Conservation (phyloP, 768 basidiomycete genomes). For the Rhodotorula kratochvilovae region DNA sequence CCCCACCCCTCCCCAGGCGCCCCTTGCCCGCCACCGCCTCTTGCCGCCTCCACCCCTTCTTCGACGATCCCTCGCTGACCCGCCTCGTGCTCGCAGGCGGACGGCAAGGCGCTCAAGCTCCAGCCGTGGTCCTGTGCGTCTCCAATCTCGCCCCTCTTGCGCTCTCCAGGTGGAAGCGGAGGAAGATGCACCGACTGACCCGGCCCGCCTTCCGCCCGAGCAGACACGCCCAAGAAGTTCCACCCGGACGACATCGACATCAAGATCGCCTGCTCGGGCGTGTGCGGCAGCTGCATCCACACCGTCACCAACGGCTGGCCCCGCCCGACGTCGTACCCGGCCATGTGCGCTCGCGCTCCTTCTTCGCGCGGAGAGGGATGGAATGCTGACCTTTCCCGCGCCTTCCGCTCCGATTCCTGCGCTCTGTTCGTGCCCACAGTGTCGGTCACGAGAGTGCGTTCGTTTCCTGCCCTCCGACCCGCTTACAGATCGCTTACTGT, state of each 20-base stretch:
- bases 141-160: background rate
- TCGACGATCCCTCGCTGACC: background rate
- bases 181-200: background rate
- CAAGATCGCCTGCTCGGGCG: slow-evolving; percentile 11
- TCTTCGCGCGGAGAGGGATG: background rate
- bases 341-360: background rate
- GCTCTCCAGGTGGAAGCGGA: too few relatives aligned
- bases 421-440: background rate
- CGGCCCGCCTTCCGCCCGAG: background rate
- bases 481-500: background rate
- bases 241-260: slow-evolving; percentile 33
- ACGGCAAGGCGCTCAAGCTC: slow-evolving; percentile 30
- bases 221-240: slow-evolving; percentile 34
- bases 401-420: background rate
- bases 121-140: slow-evolving; percentile 25
- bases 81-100: background rate
- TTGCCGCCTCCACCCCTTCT: too few relatives aligned
- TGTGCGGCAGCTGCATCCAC: slow-evolving; percentile 29
- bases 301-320: slow-evolving; percentile 35
- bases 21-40: background rate
- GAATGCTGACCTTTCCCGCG: background rate
- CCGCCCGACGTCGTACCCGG: slow-evolving; percentile 24
- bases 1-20: too few relatives aligned
- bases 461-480: too few relatives aligned
- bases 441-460: slow-evolving; percentile 21